Conservation (phyloP, 495 filamentous ascomycete genomes). For the Neurospora tetrasperma region DNA sequence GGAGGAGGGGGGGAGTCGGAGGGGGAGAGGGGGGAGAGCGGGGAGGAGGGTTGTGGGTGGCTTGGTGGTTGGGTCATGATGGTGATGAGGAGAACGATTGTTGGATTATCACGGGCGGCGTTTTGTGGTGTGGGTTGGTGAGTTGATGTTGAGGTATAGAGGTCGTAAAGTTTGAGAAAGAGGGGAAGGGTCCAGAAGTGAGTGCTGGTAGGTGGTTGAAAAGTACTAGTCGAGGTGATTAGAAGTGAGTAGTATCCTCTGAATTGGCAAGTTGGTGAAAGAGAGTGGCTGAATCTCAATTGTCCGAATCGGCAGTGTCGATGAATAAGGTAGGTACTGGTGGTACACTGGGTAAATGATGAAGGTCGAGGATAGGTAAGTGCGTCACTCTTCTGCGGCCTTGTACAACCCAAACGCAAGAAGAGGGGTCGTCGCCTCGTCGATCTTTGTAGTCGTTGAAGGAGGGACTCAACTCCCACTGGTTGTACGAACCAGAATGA, state of each 20-base stretch:
- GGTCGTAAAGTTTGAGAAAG: neutral
- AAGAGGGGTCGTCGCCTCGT: neutral
- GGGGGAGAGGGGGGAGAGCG: neutral
- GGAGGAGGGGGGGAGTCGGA: conserved; percentile 19
- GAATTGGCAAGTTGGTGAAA: no score
- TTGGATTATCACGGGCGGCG: neutral
- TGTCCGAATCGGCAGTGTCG: no score
- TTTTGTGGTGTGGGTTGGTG: neutral
- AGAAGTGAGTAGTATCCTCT: no score
- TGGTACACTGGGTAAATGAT: no score
- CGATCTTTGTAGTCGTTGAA: neutral
- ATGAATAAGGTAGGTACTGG: no score
- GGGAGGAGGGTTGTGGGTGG: neutral
- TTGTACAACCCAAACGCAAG: neutral
- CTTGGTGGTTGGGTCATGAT: neutral
- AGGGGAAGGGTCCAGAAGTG: neutral
- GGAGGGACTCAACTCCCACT: neutral
- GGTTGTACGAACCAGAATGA: neutral
- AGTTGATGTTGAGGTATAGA: neutral
- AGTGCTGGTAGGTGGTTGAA: neutral
- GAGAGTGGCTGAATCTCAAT: no score
- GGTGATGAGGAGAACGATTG: neutral
- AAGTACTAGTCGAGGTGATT: no score
- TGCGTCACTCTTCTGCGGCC: neutral
- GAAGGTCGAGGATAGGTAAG: no score